Percentiles rank a stretch among this genome's conserved stretches.
Conservation (phyloP, 164 flowering plant species). For the Magnolia officinalis region DNA sequence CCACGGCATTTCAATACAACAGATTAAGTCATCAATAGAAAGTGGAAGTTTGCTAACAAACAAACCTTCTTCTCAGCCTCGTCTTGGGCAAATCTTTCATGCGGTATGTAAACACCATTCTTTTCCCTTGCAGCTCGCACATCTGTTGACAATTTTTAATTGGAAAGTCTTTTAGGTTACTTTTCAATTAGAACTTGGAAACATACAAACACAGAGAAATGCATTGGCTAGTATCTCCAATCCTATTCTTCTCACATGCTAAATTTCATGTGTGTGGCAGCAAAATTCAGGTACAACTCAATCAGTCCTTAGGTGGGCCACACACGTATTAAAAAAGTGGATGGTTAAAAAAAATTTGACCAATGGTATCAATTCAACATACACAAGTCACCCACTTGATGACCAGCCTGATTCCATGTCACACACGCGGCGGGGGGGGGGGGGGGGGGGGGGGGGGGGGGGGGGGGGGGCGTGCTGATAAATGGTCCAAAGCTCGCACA, state of each 20-base stretch:
- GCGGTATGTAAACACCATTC: slow-evolving; percentile 80
- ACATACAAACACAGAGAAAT: neutral
- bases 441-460: no score
- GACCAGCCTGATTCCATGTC: no score
- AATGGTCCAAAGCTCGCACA: no score
- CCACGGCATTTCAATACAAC: no score
- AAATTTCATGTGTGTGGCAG: neutral
- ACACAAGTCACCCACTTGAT: no score
- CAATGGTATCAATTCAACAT: no score
- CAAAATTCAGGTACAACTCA: no score
- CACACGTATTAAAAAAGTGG: neutral
- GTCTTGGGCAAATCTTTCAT: slow-evolving; percentile 68
- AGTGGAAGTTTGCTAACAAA: neutral
- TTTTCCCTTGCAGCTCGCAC: slow-evolving; percentile 85
- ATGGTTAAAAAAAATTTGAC: no score
- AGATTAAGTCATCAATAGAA: neutral
- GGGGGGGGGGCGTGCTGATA: no score
- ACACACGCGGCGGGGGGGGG: no score
- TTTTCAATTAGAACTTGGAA: neutral
- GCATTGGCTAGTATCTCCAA: neutral
- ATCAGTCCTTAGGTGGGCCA: no score
- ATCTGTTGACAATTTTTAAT: slow-evolving; percentile 38
- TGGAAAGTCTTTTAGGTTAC: neutral
- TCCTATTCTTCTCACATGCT: neutral
- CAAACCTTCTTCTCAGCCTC: slow-evolving; percentile 80